Evolutionary conservation across 2,329 filamentous ascomycete genomes (phyloP).

Genomic region (Alternaria incomplexa): DNA sequence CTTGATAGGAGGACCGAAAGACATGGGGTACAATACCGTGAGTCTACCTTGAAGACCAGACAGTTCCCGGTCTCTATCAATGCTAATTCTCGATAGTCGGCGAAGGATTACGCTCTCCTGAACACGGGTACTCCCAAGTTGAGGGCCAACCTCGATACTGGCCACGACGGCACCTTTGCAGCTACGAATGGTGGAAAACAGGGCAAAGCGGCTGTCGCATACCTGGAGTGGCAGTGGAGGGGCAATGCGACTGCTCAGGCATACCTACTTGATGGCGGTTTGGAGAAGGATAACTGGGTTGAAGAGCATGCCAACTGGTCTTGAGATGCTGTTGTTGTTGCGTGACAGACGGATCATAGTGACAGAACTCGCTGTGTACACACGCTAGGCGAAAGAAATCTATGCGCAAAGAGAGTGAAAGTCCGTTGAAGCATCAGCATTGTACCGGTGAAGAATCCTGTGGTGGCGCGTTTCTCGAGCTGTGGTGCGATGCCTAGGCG

Average conservation of each 20-base stretch:
- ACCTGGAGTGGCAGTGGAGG: constrained; percentile 29
- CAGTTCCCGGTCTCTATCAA: not conserved
- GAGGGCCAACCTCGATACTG: constrained; percentile 26
- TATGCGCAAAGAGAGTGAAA: not conserved
- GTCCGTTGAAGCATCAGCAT: not conserved
- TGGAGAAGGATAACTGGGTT: constrained; percentile 27
- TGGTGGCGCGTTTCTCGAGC: not conserved
- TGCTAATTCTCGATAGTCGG: constrained; percentile 9
- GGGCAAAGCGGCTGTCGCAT: constrained; percentile 27
- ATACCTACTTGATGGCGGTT: constrained; percentile 17
- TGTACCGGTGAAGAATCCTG: not conserved
- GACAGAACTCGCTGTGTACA: not conserved
- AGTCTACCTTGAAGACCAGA: constrained; percentile 1
- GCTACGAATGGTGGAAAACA: constrained; percentile 29
- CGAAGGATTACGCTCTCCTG: constrained; percentile 23
- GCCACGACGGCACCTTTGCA: constrained; percentile 25
- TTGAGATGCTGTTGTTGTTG: not conserved
- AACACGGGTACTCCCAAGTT: constrained; percentile 23
- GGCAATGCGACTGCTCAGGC: constrained; percentile 25
- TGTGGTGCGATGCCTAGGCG: not conserved
- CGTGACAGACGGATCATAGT: not conserved
- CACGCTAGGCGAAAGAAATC: not conserved
- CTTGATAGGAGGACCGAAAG: constrained; percentile 23
- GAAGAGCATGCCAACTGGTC: constrained; percentile 22
- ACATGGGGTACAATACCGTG: constrained; percentile 25